Percentiles rank a stretch among this genome's conserved stretches.
phyloP scores from a whole-genome alignment of 169 alveolate species.

The Plasmodium coatneyi region DNA sequence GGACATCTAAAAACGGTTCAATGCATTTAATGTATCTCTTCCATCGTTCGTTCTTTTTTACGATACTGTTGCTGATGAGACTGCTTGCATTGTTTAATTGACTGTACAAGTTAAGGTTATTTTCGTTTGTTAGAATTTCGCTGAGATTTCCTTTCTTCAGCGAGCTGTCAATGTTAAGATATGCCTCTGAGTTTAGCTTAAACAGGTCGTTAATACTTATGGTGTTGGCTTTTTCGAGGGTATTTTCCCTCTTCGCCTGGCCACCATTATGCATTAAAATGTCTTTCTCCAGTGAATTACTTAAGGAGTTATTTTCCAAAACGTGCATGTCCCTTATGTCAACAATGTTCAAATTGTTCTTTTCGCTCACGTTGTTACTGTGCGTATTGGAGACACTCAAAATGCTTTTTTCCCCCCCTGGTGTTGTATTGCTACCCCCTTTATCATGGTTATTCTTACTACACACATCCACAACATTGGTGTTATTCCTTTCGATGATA shows the following conservation, averaged over 20 bases:
- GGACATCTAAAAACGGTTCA: conserved; percentile 84
- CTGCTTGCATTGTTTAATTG: neutral
- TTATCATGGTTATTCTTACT: neutral
- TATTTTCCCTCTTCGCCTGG: conserved; percentile 29
- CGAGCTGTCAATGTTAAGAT: conserved; percentile 22
- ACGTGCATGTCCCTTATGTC: conserved; percentile 16
- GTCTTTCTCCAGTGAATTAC: neutral
- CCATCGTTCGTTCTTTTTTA: conserved; percentile 79
- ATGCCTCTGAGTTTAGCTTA: conserved; percentile 29
- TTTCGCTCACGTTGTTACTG: neutral
- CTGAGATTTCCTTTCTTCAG: conserved; percentile 31
- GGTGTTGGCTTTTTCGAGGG: conserved; percentile 20
- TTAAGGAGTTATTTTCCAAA: neutral
- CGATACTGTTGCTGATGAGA: neutral
- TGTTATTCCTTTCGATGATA: neutral
- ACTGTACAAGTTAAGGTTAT: neutral
- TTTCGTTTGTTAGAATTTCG: conserved; percentile 38
- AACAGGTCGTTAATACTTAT: conserved; percentile 61
- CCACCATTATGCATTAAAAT: neutral
- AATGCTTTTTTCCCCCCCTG: neutral
- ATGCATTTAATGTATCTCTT: conserved; percentile 72
- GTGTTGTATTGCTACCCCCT: neutral
- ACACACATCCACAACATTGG: neutral
- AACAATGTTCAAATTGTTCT: conserved; percentile 3
- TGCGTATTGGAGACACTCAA: neutral